Percentiles rank a stretch among this genome's conserved stretches.
These are phyloP conservation scores for Trichophyton simii DNA, from an alignment of 2,329 filamentous ascomycete genomes.

Conservation along the genomic window DNA sequence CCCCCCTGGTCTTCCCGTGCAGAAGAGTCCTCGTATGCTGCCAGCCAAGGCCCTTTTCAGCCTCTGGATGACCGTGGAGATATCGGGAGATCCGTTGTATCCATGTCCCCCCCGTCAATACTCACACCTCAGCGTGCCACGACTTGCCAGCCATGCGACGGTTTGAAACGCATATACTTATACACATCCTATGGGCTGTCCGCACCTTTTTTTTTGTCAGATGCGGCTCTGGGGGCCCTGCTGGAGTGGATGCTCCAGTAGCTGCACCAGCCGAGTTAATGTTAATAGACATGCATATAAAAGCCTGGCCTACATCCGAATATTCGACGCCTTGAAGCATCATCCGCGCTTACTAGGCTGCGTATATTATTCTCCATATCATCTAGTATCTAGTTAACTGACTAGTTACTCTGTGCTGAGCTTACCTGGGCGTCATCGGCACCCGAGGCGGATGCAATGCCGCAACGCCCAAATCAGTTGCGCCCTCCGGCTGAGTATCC, in stretches of 20 bases:
- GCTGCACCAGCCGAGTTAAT: not conserved
- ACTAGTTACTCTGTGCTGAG: not conserved
- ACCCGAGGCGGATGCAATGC: not conserved
- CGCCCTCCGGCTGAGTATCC: not conserved
- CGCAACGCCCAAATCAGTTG: not conserved
- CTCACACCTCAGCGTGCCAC: not conserved
- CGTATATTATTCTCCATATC: not conserved
- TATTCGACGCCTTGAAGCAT: not conserved
- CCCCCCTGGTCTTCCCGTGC: not conserved
- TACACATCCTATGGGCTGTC: not conserved
- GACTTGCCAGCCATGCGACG: not conserved
- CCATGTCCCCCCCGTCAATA: not conserved
- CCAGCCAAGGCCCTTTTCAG: not conserved
- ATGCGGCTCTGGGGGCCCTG: not conserved
- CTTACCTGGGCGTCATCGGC: not conserved
- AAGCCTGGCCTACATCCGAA: not conserved
- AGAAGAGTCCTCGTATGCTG: not conserved
- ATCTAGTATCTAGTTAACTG: not conserved
- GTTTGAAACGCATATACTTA: not conserved
- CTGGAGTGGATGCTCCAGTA: not conserved
- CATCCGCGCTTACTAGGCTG: not conserved
- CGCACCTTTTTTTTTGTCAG: not conserved
- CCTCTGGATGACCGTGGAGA: not conserved
- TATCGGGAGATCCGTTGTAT: not conserved
- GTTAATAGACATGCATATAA: not conserved